Evolutionary conservation across 164 flowering plant genomes (phyloP), one percentile per base, ranked within the genome.

Genomic region (Piper betle): DNA sequence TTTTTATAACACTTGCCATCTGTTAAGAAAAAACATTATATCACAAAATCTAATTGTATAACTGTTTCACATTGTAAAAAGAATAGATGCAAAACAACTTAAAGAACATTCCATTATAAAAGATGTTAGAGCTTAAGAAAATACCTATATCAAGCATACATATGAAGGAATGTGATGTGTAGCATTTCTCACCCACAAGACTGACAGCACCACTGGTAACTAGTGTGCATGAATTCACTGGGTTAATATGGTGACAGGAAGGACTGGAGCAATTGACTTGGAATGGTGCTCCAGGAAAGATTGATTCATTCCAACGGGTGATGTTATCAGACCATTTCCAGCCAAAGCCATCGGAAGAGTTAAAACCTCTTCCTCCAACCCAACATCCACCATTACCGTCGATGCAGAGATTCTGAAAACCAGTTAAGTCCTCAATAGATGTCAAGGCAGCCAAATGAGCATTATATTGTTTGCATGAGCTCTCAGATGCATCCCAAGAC

Each of bases 291-390:
- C 59, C 65, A 52, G 74, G 71, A 65, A 67, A 65, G 25, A 81
- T 52, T 13, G 89, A 79, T 10, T 71, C 72, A 69, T 88, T 85
- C 88, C 84, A 81, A 19, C 40, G 42, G 6, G 86, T 72, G 16
- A 71, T 39, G 72, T 79, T 73, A 65, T 88, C 94, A 63, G 90
- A 83, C 97, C 97, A 88, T 64, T 71, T 82, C 97, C 97, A 91
- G 69, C 65, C 70, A 37, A 73, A 61, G 56, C 77, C 80, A 62
- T 5, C 11, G 17, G 76, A 64, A 43, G 75, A 72, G 55, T 74
- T 78, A 63, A 64, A 40, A n/a, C 64, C 62, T 64, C 77, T 75
- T 39, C 90, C 96, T 39, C 97, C 97, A 75, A 85, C 76, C 97
- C 96, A 91, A 67, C 94, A 91, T 48, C 91, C 82, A 63, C 58